These are phyloP conservation scores for Fonsecaea monophora DNA, from an alignment of 2,329 filamentous ascomycete species.

Conservation along the genomic window DNA sequence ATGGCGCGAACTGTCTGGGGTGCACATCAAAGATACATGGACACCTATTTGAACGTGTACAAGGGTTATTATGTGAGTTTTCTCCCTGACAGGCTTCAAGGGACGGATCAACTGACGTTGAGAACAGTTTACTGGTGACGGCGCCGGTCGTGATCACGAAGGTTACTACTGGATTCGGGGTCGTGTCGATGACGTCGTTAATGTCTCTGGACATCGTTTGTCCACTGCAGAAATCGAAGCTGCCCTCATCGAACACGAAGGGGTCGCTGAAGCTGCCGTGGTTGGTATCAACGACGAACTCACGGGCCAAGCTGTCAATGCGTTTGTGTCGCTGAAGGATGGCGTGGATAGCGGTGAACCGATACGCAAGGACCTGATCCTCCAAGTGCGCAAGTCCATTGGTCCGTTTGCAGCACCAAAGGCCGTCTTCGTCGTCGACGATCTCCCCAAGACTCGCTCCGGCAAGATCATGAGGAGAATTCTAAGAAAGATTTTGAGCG, in stretches of 20 bases:
- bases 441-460: conserved; percentile 94
- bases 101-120: conserved; percentile 23
- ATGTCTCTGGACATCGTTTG: conserved; percentile 93
- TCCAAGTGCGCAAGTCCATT: conserved; percentile 96
- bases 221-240: conserved; percentile 98
- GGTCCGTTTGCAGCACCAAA: conserved; percentile 97
- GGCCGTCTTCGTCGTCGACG: conserved; percentile 86
- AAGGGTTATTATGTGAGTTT: conserved; percentile 90
- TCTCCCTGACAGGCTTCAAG: background rate
- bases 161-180: conserved; percentile 99
- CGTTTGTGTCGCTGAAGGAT: conserved; percentile 92
- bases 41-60: conserved; percentile 97
- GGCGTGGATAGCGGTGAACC: conserved; percentile 76
- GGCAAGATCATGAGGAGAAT: conserved; percentile 99
- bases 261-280: conserved; percentile 92
- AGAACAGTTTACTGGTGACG: conserved; percentile 67
- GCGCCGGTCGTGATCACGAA: conserved; percentile 93
- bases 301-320: conserved; percentile 95
- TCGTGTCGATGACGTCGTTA: conserved; percentile 97
- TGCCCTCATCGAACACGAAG: conserved; percentile 87
- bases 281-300: conserved; percentile 93
- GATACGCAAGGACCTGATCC: conserved; percentile 88
- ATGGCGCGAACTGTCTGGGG: conserved; percentile 99
- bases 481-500: conserved; percentile 93
- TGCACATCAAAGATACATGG: conserved; percentile 97